Percentiles rank a stretch among this genome's conserved stretches.
Evolutionary conservation across 345 rosid species (phyloP).

Genomic region (Kandelia obovata): DNA sequence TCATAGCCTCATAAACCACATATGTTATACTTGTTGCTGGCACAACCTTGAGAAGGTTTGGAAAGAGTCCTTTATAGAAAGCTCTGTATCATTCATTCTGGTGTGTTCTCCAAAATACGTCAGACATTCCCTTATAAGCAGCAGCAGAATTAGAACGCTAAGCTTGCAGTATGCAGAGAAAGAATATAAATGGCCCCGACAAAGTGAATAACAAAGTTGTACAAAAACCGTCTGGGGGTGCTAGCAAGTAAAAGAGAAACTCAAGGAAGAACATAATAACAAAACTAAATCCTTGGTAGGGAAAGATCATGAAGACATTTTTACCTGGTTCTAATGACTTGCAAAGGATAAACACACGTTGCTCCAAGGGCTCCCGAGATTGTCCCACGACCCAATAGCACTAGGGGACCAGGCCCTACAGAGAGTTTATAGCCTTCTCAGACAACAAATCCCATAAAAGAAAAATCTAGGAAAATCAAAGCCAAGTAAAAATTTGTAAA

Average conservation of each 20-base stretch:
- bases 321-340: constrained; percentile 90
- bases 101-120: constrained; percentile 67
- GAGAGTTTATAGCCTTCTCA: constrained; percentile 1
- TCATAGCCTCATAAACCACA: constrained; percentile 75
- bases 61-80: constrained; percentile 79
- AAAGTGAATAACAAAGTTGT: neutral
- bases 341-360: constrained; percentile 92
- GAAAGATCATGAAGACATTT: neutral
- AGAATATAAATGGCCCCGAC: neutral
- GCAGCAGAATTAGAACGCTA: constrained; percentile 42
- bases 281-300: neutral
- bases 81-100: constrained; percentile 67
- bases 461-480: constrained; percentile 1
- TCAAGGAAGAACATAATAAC: neutral
- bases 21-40: constrained; percentile 55
- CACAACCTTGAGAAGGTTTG: constrained; percentile 70
- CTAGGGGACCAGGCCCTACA: constrained; percentile 79
- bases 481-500: neutral
- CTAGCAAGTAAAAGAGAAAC: neutral
- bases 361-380: constrained; percentile 88
- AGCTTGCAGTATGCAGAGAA: constrained; percentile 77
- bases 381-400: constrained; percentile 87
- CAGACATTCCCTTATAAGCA: constrained; percentile 68
- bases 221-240: neutral
- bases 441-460: neutral